Conservation (phyloP, 441 rosid species). For the Erodium chrysanthum region DNA sequence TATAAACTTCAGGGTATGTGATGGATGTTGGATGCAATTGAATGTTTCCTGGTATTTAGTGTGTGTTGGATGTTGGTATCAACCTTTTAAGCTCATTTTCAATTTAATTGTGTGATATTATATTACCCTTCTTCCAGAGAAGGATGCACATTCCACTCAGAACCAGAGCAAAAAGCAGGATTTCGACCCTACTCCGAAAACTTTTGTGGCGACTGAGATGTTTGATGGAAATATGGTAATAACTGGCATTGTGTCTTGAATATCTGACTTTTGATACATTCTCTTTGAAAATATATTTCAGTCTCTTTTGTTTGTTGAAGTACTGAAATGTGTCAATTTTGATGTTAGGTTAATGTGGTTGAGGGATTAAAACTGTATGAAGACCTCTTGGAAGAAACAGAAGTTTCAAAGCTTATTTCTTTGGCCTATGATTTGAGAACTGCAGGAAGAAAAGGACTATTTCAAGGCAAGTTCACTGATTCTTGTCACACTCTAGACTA, state of each 20-base stretch:
- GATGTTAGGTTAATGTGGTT: conserved; percentile 66
- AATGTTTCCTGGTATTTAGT: background rate
- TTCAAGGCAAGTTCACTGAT: conserved; percentile 55
- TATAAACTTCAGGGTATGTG: background rate
- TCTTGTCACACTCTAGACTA: background rate
- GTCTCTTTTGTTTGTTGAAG: conserved; percentile 15
- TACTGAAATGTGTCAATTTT: conserved; percentile 16
- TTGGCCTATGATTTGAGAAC: conserved; percentile 59
- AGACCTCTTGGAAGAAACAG: conserved; percentile 37
- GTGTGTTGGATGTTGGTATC: background rate
- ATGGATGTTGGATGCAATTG: background rate
- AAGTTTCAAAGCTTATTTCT: conserved; percentile 55
- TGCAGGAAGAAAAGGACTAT: conserved; percentile 63
- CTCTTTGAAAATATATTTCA: background rate
- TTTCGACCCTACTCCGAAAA: conserved; percentile 1
- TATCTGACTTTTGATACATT: background rate
- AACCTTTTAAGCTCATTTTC: background rate
- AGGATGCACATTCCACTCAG: background rate
- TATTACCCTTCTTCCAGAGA: background rate
- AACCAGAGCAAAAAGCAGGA: background rate
- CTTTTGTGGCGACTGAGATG: background rate
- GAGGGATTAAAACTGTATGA: conserved; percentile 79
- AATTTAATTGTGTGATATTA: background rate
- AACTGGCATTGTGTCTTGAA: background rate
- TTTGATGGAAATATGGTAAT: background rate